A percentile compares a stretch with the other conserved stretches of the same genome.
Evolutionary conservation across 225 moss, liverwort and hornwort genomes (phyloP).

Genomic region (Physcomitrellopsis africana): DNA sequence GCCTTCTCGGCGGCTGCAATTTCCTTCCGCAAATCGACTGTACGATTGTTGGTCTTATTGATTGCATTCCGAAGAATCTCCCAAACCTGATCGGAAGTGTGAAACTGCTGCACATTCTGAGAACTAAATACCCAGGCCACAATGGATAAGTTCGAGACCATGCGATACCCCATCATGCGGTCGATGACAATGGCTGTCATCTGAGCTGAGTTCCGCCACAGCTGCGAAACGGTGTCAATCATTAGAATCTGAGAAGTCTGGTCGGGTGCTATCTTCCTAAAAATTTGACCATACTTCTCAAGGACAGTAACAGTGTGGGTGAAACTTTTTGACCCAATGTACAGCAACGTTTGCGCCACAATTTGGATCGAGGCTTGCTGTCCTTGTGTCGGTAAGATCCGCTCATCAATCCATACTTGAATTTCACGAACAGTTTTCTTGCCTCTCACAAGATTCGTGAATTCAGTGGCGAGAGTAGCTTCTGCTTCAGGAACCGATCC

Average conservation of each 20-base stretch:
- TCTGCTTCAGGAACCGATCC: constrained; percentile 63
- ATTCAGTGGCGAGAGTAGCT: constrained; percentile 65
- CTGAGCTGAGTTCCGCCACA: constrained; percentile 92
- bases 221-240: constrained; percentile 79
- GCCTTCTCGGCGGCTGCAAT: constrained; percentile 64
- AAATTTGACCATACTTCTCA: constrained; percentile 93
- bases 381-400: constrained; percentile 67
- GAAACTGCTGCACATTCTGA: constrained; percentile 76
- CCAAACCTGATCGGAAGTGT: constrained; percentile 89
- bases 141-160: constrained; percentile 94
- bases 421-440: constrained; percentile 92
- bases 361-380: constrained; percentile 83
- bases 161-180: constrained; percentile 99
- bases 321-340: constrained; percentile 94
- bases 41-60: constrained; percentile 95
- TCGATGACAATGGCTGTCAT: constrained; percentile 97
- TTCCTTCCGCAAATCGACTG: constrained; percentile 80
- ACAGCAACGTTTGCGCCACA: constrained; percentile 83
- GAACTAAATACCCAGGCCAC: constrained; percentile 88
- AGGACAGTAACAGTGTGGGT: constrained; percentile 91
- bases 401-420: constrained; percentile 89
- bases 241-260: constrained; percentile 71
- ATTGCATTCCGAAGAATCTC: constrained; percentile 91
- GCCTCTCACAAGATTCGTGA: constrained; percentile 70
- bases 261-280: constrained; percentile 82